Evolutionary conservation across 441 rosid genomes (phyloP), one percentile per base, ranked within the genome.

Genomic region (Corymbia calophylla): DNA sequence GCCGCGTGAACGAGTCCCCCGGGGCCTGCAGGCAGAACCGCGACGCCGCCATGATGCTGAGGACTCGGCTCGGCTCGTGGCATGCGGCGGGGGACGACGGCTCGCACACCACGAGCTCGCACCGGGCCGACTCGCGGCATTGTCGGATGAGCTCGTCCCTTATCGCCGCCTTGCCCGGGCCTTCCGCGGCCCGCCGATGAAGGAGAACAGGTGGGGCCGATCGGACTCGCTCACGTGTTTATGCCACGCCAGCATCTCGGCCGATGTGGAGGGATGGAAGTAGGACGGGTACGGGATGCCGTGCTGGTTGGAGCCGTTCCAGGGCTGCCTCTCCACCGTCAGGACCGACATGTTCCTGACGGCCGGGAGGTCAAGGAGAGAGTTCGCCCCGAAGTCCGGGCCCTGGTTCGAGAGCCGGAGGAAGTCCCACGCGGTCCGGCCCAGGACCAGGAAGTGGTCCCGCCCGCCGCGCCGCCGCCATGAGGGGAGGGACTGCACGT

Each of bases 401-500:
- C 91, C 93, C 86, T 80, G 31, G 14, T 90, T 55, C 31, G 88
- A 73, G 56, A n/a, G 48, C 82, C 95, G 92, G 94, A 93, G 91
- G 91, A 95, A 95, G 90, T 94, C 96, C 95, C 96, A 94, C 60
- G 95, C 93, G 53, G 95, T 95, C 89, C 96, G 91, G 86, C 95
- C 96, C 31, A 95, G 91, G 6, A 90, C 95, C 31, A 95, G 47
- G 80, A 95, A 93, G 87, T 95, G 96, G 66, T 95, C 95, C 88
- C 86, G 88, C 8, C 96, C 96, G 3, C 88, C 48, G 31, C 44
- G 32, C 56, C 91, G 90, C 58, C 53, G 90, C 95, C 95, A 95
- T 94, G 90, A 55, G 0, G 92, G 93, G 70, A 90, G 93, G 3
- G 58, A 29, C 31, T 44, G 48, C 6, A 95, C 51, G 66, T 89